These are phyloP conservation scores for Crassisporium funariophilum DNA, from an alignment of 768 basidiomycete genomes.

Conservation along the genomic window DNA sequence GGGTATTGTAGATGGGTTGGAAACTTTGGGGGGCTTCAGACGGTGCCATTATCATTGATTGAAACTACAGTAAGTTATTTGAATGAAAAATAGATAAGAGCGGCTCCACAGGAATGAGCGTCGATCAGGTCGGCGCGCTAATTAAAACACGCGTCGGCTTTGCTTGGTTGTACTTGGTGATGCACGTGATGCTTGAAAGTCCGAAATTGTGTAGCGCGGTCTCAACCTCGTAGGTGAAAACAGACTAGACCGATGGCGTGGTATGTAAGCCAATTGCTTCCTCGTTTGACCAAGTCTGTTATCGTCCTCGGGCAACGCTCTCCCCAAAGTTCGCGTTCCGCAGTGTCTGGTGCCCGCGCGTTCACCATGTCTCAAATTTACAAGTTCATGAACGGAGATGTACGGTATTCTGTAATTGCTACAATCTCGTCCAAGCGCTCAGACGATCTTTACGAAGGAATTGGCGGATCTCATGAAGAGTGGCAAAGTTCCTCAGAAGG, in stretches of 20 bases:
- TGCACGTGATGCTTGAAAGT: constrained; percentile 1
- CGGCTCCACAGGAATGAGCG: background rate
- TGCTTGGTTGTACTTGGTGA: background rate
- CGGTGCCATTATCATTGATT: background rate
- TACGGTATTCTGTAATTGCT: constrained; percentile 12
- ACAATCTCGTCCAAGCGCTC: background rate
- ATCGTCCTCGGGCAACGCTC: background rate
- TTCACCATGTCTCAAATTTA: constrained; percentile 19
- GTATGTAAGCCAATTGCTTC: no score
- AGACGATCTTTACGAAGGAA: constrained; percentile 47
- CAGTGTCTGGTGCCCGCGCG: background rate
- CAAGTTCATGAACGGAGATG: constrained; percentile 26
- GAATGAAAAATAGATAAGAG: background rate
- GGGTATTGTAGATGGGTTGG: constrained; percentile 1
- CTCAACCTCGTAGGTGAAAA: background rate
- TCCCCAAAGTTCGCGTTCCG: background rate
- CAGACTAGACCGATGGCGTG: background rate
- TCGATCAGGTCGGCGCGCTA: background rate
- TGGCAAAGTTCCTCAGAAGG: constrained; percentile 54
- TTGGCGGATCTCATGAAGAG: constrained; percentile 71
- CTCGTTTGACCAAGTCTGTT: no score
- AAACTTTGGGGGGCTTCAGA: background rate
- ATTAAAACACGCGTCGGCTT: background rate
- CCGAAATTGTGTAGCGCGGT: constrained; percentile 1
- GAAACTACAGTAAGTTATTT: background rate